These are phyloP conservation scores for Sclerotinia spermophila DNA, from an alignment of 2,329 filamentous ascomycete genomes.

Conservation along the genomic window DNA sequence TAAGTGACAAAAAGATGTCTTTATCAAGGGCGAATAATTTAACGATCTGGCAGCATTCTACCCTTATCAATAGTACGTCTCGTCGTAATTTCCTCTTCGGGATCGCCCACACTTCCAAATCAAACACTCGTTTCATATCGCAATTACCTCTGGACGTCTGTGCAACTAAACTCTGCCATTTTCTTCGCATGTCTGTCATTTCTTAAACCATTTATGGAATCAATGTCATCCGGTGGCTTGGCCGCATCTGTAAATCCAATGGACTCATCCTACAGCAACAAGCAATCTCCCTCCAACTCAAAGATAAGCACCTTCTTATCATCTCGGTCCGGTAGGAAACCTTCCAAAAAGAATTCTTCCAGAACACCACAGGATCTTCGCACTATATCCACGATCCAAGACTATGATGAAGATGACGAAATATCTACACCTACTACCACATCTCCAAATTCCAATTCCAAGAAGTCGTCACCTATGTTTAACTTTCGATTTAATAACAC, in stretches of 20 bases:
- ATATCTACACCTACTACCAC: neutral
- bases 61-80: constrained; percentile 32
- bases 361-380: constrained; percentile 3
- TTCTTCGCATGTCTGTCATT: constrained; percentile 27
- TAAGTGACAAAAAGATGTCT: constrained; percentile 29
- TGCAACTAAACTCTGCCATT: constrained; percentile 28
- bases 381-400: constrained; percentile 9
- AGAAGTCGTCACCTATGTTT: constrained; percentile 4
- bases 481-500: constrained; percentile 13
- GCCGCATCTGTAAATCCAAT: constrained; percentile 22
- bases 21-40: neutral
- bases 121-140: constrained; percentile 23
- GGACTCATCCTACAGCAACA: constrained; percentile 19
- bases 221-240: constrained; percentile 24
- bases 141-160: constrained; percentile 24
- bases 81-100: constrained; percentile 20
- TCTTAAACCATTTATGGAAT: constrained; percentile 29
- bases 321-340: constrained; percentile 16
- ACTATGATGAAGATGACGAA: constrained; percentile 4
- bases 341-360: constrained; percentile 8
- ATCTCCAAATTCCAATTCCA: constrained; percentile 1
- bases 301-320: constrained; percentile 22
- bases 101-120: constrained; percentile 15
- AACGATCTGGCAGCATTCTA: constrained; percentile 36
- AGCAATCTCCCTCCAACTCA: neutral